Base-by-base conservation (phyloP, 1,284 basidiomycete species). In the Puccinia triticina region DNA sequence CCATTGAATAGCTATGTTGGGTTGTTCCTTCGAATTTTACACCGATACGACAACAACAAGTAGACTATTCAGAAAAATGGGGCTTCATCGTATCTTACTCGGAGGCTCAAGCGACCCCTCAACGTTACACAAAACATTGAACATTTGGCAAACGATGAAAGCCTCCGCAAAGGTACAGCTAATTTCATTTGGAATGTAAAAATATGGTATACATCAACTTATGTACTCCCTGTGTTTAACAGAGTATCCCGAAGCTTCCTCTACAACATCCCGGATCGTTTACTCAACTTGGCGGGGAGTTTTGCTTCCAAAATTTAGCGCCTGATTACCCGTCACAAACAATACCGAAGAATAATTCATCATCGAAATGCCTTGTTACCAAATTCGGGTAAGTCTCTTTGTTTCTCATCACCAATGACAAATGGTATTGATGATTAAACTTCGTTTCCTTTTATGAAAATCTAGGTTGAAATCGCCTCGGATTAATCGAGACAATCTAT, bases 231-330 rank as follows among this genome's bases (percentile, higher is more conserved):
- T 69, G 43, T 69, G 40, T 23, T 37, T 2, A 11, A 18, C n/a
- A 73, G 71, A 73, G 71, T 40, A 73, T 73, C 18, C 71, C 71
- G 23, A 73, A 72, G 55, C 53, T 73, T 34, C 50, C 71, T 8
- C 26, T 79, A 21, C 66, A 67, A 23, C n/a, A 71, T 57, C 77
- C 77, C 29, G 77, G 77, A 16, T 79, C 66, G 1, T 79, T 79
- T 21, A 69, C 64, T 40, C 77, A 79, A 71, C 46, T 79, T 5
- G 77, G 77, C 23, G 77, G 77, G 18, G 77, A 79, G 32, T 79
- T 79, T 71, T 79, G 77, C 53, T 71, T 79, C 29, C 59, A n/a
- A 71, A 71, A 34, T 29, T 43, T 71, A 55, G 34, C 53, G 16
- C 29, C 37, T 18, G 46, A 69, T 69, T 64, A 37, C 32, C 2